Conservation (phyloP, 1,284 basidiomycete genomes). For the Xerocomus cyaneibrunnescens region DNA sequence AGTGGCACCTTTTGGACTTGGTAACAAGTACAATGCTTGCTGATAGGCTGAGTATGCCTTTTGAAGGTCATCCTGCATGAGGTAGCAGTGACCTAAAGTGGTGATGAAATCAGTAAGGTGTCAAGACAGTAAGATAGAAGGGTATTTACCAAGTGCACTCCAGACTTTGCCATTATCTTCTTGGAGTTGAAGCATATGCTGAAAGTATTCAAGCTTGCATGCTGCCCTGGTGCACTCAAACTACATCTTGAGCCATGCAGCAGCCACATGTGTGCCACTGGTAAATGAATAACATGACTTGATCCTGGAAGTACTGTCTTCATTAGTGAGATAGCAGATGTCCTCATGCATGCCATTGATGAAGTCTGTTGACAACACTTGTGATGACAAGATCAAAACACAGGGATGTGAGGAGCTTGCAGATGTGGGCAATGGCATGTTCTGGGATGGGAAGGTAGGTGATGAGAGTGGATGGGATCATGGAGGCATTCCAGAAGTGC, state of each 20-base stretch:
- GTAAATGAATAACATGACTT: slow-evolving; percentile 78
- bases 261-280: slow-evolving; percentile 66
- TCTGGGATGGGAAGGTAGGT: slow-evolving; percentile 53
- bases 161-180: slow-evolving; percentile 94
- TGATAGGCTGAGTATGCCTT: slow-evolving; percentile 99
- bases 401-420: slow-evolving; percentile 47
- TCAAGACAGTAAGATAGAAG: slow-evolving; percentile 16
- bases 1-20: slow-evolving; percentile 89
- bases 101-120: slow-evolving; percentile 24
- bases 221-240: slow-evolving; percentile 73
- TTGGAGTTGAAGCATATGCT: slow-evolving; percentile 85
- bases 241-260: slow-evolving; percentile 69
- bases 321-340: slow-evolving; percentile 80
- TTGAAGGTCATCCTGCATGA: slow-evolving; percentile 99
- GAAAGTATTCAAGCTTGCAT: slow-evolving; percentile 89
- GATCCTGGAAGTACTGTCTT: slow-evolving; percentile 64
- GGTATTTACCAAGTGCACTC: slow-evolving; percentile 78
- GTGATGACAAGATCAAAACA: slow-evolving; percentile 62
- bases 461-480: slow-evolving; percentile 49
- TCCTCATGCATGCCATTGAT: slow-evolving; percentile 63
- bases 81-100: slow-evolving; percentile 84
- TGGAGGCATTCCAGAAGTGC: slow-evolving; percentile 58
- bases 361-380: slow-evolving; percentile 59
- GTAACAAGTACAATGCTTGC: slow-evolving; percentile 93
- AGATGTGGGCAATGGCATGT: slow-evolving; percentile 49